Conservation (phyloP, 2,329 filamentous ascomycete genomes). For the Cercospora sp. region DNA sequence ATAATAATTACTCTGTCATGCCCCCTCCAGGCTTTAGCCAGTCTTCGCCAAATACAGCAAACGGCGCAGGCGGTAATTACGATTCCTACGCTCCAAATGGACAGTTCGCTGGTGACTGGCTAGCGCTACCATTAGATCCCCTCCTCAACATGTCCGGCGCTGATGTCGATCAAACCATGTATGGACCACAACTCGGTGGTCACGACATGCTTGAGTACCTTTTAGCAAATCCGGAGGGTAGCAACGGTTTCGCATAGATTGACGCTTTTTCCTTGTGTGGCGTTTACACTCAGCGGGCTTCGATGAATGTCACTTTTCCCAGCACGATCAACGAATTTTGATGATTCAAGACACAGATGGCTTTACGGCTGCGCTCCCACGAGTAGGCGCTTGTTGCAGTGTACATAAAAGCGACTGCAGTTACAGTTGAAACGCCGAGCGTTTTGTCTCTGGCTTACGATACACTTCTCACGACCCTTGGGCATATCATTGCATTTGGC, state of each 20-base stretch:
- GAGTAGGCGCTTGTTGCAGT: background rate
- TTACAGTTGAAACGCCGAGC: background rate
- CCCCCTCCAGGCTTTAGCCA: conserved; percentile 47
- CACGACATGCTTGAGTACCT: conserved; percentile 52
- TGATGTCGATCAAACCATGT: conserved; percentile 57
- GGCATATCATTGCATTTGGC: background rate
- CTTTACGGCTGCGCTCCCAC: conserved; percentile 3
- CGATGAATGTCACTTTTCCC: background rate
- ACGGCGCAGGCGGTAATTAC: conserved; percentile 27
- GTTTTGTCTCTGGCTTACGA: background rate
- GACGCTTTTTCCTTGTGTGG: background rate
- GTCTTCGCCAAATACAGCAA: conserved; percentile 35
- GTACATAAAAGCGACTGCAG: background rate
- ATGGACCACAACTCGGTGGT: conserved; percentile 65
- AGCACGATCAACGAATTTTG: background rate
- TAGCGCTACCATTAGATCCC: conserved; percentile 61
- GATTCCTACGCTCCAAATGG: conserved; percentile 28
- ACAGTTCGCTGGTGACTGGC: conserved; percentile 55
- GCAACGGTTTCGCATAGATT: background rate
- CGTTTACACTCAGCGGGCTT: background rate
- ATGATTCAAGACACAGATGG: background rate
- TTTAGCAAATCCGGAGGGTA: conserved; percentile 35
- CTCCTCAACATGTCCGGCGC: conserved; percentile 59
- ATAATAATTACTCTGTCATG: conserved; percentile 48
- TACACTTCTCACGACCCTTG: background rate